Conservation (phyloP, 306 rosid genomes). For the Benincasa hispida region DNA sequence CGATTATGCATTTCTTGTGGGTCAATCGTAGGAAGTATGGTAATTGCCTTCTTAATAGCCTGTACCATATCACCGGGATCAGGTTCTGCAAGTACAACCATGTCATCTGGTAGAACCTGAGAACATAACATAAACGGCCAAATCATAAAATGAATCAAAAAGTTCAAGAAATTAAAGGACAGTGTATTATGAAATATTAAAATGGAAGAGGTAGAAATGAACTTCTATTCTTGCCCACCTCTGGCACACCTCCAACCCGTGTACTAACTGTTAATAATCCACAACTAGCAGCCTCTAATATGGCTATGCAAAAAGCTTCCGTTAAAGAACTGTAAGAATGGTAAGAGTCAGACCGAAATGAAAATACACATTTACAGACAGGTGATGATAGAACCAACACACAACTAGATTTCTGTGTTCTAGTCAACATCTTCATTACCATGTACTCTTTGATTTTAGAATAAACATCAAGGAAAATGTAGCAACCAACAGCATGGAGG, state of each 20-base stretch:
- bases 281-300: conserved; percentile 94
- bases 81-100: conserved; percentile 82
- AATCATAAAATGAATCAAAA: not conserved
- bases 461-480: not conserved
- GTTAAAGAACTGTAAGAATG: conserved; percentile 61
- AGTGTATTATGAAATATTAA: not conserved
- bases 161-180: not conserved
- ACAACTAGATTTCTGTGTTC: not conserved
- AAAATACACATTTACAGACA: not conserved
- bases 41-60: conserved; percentile 59
- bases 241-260: conserved; percentile 91
- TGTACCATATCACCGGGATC: conserved; percentile 81
- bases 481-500: conserved; percentile 1
- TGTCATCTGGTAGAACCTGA: conserved; percentile 89
- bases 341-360: not conserved
- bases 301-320: conserved; percentile 97
- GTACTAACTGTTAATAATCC: conserved; percentile 92
- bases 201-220: not conserved
- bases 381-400: not conserved
- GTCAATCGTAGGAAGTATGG: conserved; percentile 61
- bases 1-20: conserved; percentile 79
- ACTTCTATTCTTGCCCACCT: conserved; percentile 30
- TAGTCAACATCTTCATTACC: not conserved
- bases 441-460: not conserved
- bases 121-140: conserved; percentile 11